Percentiles rank a stretch among this genome's conserved stretches.
Conservation (phyloP, 1,284 basidiomycete genomes). For the Trichosporon inkin region DNA sequence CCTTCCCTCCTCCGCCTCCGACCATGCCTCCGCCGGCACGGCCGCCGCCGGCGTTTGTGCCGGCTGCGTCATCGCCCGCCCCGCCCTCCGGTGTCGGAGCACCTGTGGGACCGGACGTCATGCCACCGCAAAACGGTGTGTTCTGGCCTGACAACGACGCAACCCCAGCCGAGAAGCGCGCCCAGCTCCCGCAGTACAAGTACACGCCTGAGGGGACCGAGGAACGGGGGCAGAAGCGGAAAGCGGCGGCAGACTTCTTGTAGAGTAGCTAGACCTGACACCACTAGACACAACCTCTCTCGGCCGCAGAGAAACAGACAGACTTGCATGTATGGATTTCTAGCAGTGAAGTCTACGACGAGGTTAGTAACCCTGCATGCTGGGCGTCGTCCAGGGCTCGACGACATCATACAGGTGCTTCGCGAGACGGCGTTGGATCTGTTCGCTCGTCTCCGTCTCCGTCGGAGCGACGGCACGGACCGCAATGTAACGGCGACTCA, state of each 20-base stretch:
- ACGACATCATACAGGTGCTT: constrained; percentile 77
- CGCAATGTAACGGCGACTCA: constrained; percentile 77
- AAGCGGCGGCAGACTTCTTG: constrained; percentile 52
- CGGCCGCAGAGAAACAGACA: neutral
- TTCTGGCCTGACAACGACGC: constrained; percentile 49
- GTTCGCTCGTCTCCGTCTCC: constrained; percentile 58
- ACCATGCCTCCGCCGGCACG: constrained; percentile 27
- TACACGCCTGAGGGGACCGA: constrained; percentile 51
- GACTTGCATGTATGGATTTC: constrained; percentile 7
- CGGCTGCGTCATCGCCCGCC: constrained; percentile 33
- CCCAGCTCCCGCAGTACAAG: constrained; percentile 68
- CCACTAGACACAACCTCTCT: neutral
- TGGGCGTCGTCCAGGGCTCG: constrained; percentile 57
- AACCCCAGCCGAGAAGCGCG: constrained; percentile 63
- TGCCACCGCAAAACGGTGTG: constrained; percentile 47
- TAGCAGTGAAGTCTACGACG: neutral
- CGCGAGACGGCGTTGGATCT: constrained; percentile 75
- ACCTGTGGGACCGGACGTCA: constrained; percentile 21
- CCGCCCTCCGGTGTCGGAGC: constrained; percentile 12
- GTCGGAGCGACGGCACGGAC: constrained; percentile 50
- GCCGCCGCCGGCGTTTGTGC: constrained; percentile 30
- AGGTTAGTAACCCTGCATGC: constrained; percentile 18
- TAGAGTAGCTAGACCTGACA: constrained; percentile 16
- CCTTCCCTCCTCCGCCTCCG: constrained; percentile 30
- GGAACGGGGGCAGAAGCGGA: constrained; percentile 41